phyloP scores from a whole-genome alignment of 1,284 basidiomycete genomes.

The Rhodotorula sp. region DNA sequence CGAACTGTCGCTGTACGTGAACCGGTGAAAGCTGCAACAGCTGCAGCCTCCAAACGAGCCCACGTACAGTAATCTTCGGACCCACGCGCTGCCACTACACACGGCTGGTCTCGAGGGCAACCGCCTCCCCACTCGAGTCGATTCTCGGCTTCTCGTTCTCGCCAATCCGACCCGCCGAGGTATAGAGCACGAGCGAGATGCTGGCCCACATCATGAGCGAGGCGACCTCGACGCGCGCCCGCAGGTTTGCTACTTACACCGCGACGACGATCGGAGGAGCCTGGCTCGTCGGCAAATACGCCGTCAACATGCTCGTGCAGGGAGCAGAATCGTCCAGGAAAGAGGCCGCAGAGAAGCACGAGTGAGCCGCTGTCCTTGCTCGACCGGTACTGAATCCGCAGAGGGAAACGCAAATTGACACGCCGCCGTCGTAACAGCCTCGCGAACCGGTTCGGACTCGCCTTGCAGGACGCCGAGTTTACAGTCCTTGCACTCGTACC shows the following conservation, averaged over 20 bases:
- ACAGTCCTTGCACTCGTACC: slow-evolving; percentile 77
- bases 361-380: too few relatives aligned
- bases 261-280: slow-evolving; percentile 61
- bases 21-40: too few relatives aligned
- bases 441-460: slow-evolving; percentile 71
- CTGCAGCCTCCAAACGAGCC: too few relatives aligned
- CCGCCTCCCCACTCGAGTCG: too few relatives aligned
- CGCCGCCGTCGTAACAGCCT: slow-evolving; percentile 56
- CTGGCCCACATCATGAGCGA: not conserved
- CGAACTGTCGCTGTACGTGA: too few relatives aligned
- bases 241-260: slow-evolving; percentile 39
- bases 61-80: too few relatives aligned
- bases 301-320: slow-evolving; percentile 66
- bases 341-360: slow-evolving; percentile 67
- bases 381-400: too few relatives aligned
- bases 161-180: too few relatives aligned
- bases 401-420: too few relatives aligned
- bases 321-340: slow-evolving; percentile 65
- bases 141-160: too few relatives aligned
- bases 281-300: slow-evolving; percentile 68
- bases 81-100: too few relatives aligned
- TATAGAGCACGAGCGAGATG: not conserved
- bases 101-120: too few relatives aligned
- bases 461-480: slow-evolving; percentile 76
- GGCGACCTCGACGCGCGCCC: not conserved